These are phyloP conservation scores for Cystofilobasidium capitatum DNA, from an alignment of 768 basidiomycete species.

Conservation along the genomic window DNA sequence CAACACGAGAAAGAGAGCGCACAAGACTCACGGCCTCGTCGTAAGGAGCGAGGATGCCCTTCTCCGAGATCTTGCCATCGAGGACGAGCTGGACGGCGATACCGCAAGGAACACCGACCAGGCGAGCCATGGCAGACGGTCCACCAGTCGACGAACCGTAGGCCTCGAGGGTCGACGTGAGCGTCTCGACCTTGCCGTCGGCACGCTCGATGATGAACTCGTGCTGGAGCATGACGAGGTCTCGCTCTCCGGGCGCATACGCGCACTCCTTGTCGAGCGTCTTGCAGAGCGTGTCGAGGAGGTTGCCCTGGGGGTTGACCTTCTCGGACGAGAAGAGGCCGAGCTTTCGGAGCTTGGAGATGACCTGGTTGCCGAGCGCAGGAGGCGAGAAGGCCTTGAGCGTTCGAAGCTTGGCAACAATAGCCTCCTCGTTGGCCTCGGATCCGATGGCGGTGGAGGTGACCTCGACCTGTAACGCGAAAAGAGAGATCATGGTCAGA, in stretches of 20 bases:
- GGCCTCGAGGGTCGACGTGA: constrained; percentile 26
- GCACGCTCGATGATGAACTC: constrained; percentile 86
- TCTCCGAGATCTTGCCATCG: constrained; percentile 66
- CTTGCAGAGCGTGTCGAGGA: constrained; percentile 88
- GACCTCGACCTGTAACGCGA: constrained; percentile 47
- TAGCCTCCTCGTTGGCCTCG: constrained; percentile 62
- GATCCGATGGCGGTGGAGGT: constrained; percentile 66
- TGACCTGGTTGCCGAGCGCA: constrained; percentile 53
- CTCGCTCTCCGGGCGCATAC: constrained; percentile 80
- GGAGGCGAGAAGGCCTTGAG: constrained; percentile 60
- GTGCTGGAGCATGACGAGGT: constrained; percentile 96
- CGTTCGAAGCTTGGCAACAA: constrained; percentile 60
- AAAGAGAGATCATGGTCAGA: neutral
- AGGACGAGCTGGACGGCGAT: constrained; percentile 85
- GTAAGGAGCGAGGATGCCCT: constrained; percentile 81
- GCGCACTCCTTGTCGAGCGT: constrained; percentile 83
- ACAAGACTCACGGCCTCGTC: constrained; percentile 48
- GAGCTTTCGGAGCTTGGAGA: constrained; percentile 85
- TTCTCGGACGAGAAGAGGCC: constrained; percentile 72
- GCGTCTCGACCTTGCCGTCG: constrained; percentile 60
- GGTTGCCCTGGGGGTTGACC: constrained; percentile 55
- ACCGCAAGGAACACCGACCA: constrained; percentile 85
- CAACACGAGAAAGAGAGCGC: neutral
- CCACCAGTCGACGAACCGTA: constrained; percentile 25
- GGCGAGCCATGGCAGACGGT: constrained; percentile 25